Percentiles rank a stretch among this genome's conserved stretches.
Evolutionary conservation across 2,329 filamentous ascomycete genomes (phyloP).

Genomic region (Penicillium psychrosexuale): DNA sequence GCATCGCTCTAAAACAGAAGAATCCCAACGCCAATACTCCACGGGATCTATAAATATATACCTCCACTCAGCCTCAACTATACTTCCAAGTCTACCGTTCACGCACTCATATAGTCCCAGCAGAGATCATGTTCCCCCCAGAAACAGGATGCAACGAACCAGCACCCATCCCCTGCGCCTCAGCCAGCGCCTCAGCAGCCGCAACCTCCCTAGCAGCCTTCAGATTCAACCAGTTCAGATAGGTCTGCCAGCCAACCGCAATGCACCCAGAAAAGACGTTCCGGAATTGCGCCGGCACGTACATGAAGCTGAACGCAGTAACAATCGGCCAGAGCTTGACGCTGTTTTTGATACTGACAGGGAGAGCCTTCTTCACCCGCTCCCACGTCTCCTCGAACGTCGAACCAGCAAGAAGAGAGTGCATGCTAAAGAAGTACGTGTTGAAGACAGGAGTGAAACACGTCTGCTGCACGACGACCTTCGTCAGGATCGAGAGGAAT

Average conservation of each 20-base stretch:
- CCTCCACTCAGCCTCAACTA: background rate
- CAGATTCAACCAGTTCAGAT: conserved; percentile 76
- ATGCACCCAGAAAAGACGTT: conserved; percentile 75
- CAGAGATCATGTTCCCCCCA: conserved; percentile 16
- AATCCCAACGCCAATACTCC: conserved; percentile 3
- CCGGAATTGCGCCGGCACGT: conserved; percentile 73
- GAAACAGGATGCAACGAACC: conserved; percentile 13
- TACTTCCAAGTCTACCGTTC: background rate
- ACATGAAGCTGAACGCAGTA: conserved; percentile 83
- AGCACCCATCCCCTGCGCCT: conserved; percentile 9
- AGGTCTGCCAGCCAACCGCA: conserved; percentile 89
- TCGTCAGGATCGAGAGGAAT: conserved; percentile 66
- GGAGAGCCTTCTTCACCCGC: conserved; percentile 71
- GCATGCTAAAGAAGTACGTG: conserved; percentile 76
- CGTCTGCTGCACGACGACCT: conserved; percentile 76
- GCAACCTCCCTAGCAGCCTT: conserved; percentile 61
- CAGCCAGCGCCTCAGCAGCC: conserved; percentile 26
- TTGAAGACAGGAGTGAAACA: conserved; percentile 82
- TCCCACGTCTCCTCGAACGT: conserved; percentile 62
- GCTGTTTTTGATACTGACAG: conserved; percentile 71
- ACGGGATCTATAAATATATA: conserved; percentile 12
- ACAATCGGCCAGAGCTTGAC: conserved; percentile 86
- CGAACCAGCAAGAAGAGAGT: conserved; percentile 71
- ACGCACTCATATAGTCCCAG: conserved; percentile 13
- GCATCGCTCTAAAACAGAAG: conserved; percentile 9